Evolutionary conservation across 2,329 filamentous ascomycete species (phyloP).

Genomic region (Hypoxylon sp.): DNA sequence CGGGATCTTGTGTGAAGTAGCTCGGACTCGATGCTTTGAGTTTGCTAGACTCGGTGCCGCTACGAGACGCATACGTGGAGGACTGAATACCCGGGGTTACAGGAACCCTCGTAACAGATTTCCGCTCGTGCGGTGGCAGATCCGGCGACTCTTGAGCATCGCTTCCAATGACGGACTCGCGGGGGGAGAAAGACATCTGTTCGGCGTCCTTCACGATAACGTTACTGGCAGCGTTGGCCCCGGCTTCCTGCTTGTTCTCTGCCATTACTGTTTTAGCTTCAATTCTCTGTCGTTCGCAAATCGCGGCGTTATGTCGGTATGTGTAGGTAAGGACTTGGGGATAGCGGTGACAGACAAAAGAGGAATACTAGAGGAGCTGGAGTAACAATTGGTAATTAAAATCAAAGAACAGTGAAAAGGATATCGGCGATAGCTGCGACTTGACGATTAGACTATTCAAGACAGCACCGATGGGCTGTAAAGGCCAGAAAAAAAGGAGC

Average conservation of each 20-base stretch:
- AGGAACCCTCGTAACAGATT: slow-evolving; percentile 56
- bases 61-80: slow-evolving; percentile 52
- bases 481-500: slow-evolving; percentile 21
- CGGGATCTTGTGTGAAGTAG: slow-evolving; percentile 55
- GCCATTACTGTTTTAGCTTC: slow-evolving; percentile 47
- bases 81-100: slow-evolving; percentile 59
- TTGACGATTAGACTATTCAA: slow-evolving; percentile 21
- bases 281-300: neutral
- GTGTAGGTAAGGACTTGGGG: slow-evolving; percentile 14
- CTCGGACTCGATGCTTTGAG: slow-evolving; percentile 45
- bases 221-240: slow-evolving; percentile 19
- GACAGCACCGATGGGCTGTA: slow-evolving; percentile 23
- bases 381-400: slow-evolving; percentile 26
- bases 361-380: slow-evolving; percentile 3
- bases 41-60: slow-evolving; percentile 40
- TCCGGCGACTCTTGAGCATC: slow-evolving; percentile 41
- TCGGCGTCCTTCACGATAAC: slow-evolving; percentile 36
- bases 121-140: slow-evolving; percentile 56
- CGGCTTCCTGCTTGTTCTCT: slow-evolving; percentile 38
- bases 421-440: slow-evolving; percentile 7
- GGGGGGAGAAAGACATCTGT: slow-evolving; percentile 42
- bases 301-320: slow-evolving; percentile 9
- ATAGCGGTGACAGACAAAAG: slow-evolving; percentile 16
- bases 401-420: slow-evolving; percentile 5
- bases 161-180: slow-evolving; percentile 8